Base-by-base conservation (phyloP, 345 rosid species). In the Tarenaya hassleriana region DNA sequence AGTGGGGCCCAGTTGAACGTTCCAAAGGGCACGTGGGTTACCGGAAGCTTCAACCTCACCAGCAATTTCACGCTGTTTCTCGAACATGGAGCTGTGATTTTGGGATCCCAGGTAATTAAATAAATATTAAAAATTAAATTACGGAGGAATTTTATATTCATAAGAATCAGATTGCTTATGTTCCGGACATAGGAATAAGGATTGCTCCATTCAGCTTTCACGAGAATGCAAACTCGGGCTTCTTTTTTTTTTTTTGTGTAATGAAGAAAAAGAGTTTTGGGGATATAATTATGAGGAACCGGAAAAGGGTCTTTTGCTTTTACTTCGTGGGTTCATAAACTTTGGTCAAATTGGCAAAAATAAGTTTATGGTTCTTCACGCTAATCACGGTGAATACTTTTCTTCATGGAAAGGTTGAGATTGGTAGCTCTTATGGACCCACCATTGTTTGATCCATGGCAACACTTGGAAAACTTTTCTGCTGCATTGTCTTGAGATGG, bases 31-130 rank as follows among this genome's bases (percentile, higher is more conserved):
- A 68, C 65, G 55, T 88, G 95, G 97, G 67, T 94, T 16, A 78
- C 99, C 1, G 99, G 99, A 19, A 85, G 87, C 70, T 88, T 94
- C 58, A 88, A 94, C 58, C 80, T 94, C 41, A 94, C 99, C 59
- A 86, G 92, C 54, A 80, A 88, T 68, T 83, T 94, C 80, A 88
- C 92, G 31, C 73, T 94, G 66, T 94, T 85, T 17, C 94, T 94
- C 10, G 75, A 88, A 40, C 74, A 56, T 8, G 95, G 86, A 13
- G 97, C 99, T 18, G 64, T 83, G 19, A 75, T 94, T 63, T 60
- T 94, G 63, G 99, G 94, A 57, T 94, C 97, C 58, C 85, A 77
- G 95, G 99, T 84, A 52, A 12, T 14, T 3, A 52, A 55, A 10
- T 3, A 18, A 18, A 34, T 12, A 10, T 10, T 47, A 10, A 42